Conservation (phyloP, 805 yeast species). For the Wickerhamomyces alni region DNA sequence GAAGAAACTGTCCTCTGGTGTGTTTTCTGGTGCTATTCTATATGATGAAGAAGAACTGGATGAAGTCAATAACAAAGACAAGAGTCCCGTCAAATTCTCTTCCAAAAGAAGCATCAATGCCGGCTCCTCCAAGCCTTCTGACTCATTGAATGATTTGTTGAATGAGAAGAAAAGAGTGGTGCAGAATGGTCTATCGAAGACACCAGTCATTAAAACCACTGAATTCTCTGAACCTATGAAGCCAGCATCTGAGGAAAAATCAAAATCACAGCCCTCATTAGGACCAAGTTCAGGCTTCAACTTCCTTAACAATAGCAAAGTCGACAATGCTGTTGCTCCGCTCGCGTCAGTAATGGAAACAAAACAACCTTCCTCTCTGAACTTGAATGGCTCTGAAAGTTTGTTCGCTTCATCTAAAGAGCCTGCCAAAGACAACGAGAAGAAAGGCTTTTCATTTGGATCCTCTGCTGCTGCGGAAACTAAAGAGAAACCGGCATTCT, state of each 20-base stretch:
- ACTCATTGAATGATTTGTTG: constrained; percentile 12
- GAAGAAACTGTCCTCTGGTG: constrained; percentile 18
- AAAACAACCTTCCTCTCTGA: neutral
- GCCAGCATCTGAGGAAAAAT: neutral
- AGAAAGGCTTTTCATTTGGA: neutral
- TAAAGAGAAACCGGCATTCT: neutral
- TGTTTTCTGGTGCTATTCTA: constrained; percentile 21
- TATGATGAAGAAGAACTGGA: constrained; percentile 20
- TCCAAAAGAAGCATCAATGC: neutral
- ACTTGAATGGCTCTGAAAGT: too few species aligned
- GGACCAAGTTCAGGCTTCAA: constrained; percentile 27
- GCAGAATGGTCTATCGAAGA: too few species aligned
- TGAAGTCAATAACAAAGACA: constrained; percentile 4
- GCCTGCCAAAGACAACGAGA: too few species aligned
- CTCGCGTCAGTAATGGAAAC: neutral
- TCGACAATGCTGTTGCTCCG: neutral
- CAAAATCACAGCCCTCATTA: neutral
- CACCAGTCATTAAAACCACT: too few species aligned
- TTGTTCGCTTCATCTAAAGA: too few species aligned
- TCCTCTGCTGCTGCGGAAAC: neutral
- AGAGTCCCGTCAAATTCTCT: constrained; percentile 19
- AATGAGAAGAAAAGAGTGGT: constrained; percentile 12
- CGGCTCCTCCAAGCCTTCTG: constrained; percentile 6
- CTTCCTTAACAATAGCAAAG: constrained; percentile 13
- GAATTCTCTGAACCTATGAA: too few species aligned